These are phyloP conservation scores for Zelopaecilomyces penicillatus DNA, from an alignment of 2,329 filamentous ascomycete genomes.

Conservation along the genomic window DNA sequence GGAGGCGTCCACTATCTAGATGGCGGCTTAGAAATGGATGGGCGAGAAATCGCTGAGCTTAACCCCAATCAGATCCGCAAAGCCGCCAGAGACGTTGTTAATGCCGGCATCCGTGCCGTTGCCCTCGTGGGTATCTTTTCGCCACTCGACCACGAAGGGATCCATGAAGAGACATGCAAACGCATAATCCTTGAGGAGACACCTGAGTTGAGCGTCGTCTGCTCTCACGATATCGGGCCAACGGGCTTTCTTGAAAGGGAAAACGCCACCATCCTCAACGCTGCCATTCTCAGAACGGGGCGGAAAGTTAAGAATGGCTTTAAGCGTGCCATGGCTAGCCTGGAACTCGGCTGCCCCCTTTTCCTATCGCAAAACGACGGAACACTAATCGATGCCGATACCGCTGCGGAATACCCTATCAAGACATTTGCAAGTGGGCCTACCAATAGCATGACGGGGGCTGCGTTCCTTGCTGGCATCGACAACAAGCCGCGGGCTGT, in stretches of 20 bases:
- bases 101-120: slow-evolving; percentile 27
- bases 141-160: slow-evolving; percentile 32
- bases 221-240: slow-evolving; percentile 34
- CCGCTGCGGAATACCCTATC: slow-evolving; percentile 41
- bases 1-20: slow-evolving; percentile 34
- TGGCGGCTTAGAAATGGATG: slow-evolving; percentile 41
- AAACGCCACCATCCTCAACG: slow-evolving; percentile 48
- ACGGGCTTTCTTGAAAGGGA: slow-evolving; percentile 39
- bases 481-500: slow-evolving; percentile 19
- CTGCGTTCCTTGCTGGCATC: slow-evolving; percentile 44
- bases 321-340: slow-evolving; percentile 33
- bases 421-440: slow-evolving; percentile 46
- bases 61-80: slow-evolving; percentile 28
- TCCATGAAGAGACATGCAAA: slow-evolving; percentile 32
- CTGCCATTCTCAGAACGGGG: slow-evolving; percentile 40
- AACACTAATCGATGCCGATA: slow-evolving; percentile 38
- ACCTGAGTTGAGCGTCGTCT: slow-evolving; percentile 30
- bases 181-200: slow-evolving; percentile 26
- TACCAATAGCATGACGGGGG: slow-evolving; percentile 45
- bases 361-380: slow-evolving; percentile 48
- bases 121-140: slow-evolving; percentile 39
- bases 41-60: slow-evolving; percentile 32
- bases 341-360: slow-evolving; percentile 33
- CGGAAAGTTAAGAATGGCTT: slow-evolving; percentile 39
- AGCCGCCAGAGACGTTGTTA: slow-evolving; percentile 23